These are phyloP conservation scores for Cucumis sativus DNA, from an alignment of 306 rosid species.

Conservation along the genomic window DNA sequence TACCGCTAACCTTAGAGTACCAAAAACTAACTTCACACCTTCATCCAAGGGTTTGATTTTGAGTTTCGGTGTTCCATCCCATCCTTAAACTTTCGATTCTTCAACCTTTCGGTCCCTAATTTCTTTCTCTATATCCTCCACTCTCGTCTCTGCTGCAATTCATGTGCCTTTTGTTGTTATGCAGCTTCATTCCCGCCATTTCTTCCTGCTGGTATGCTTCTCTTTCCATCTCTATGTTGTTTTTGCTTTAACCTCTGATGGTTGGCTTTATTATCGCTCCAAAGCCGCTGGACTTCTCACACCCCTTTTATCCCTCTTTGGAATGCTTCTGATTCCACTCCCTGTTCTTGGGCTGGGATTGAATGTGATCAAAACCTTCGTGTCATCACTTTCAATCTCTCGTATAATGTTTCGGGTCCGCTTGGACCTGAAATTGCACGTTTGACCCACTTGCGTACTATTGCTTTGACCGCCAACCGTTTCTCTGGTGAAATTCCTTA, in stretches of 20 bases:
- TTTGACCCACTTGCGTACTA: slow-evolving; percentile 26
- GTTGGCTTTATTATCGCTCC: slow-evolving; percentile 32
- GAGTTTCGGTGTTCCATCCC: no score
- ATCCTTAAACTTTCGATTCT: neutral
- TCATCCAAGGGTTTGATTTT: no score
- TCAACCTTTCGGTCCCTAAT: neutral
- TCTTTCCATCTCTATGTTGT: slow-evolving; percentile 15
- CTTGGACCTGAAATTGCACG: slow-evolving; percentile 42
- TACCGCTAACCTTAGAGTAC: no score
- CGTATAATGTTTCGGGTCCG: slow-evolving; percentile 33
- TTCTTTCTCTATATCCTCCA: neutral
- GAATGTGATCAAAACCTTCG: slow-evolving; percentile 27
- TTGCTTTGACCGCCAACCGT: slow-evolving; percentile 21
- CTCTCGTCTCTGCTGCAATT: neutral
- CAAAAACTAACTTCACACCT: no score
- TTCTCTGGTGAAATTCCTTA: slow-evolving; percentile 35
- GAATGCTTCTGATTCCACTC: slow-evolving; percentile 47
- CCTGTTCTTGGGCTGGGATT: slow-evolving; percentile 72
- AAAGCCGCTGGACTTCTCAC: slow-evolving; percentile 28
- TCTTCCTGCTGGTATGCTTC: slow-evolving; percentile 18
- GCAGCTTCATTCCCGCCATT: slow-evolving; percentile 15
- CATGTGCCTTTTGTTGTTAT: neutral
- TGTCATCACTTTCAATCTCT: slow-evolving; percentile 42
- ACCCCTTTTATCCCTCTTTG: slow-evolving; percentile 39
- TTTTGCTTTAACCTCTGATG: slow-evolving; percentile 46